Evolutionary conservation across 345 rosid genomes (phyloP), one percentile per base, ranked within the genome.

Genomic region (Populus alba): DNA sequence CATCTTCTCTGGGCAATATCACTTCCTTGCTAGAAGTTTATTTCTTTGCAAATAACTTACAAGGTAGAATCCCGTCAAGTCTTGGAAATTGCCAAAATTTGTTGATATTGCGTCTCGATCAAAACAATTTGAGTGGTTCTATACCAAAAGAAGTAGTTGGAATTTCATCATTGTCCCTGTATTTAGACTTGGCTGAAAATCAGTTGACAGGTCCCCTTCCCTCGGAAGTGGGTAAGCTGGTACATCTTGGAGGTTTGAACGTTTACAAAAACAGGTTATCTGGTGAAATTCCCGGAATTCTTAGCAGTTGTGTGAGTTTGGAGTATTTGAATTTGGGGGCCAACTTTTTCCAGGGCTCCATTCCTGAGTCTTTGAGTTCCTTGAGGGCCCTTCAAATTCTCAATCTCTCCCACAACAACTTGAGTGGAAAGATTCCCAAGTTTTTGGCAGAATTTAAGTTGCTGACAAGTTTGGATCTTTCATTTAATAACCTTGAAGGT

Each of bases 381-480:
- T 57, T 79, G 62, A 73, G 62, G 68, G 78, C 57, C 3, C 33
- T 79, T n/a, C 47, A 68, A 25, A 2, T 2, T 53, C 27, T 74
- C 17, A 18, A 79, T n/a, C 68, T 79, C n/a, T 79, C 81, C 0
- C 49, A 63, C 18, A 79, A 79, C 45, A 73, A 67, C 23, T 29
- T 79, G 29, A 38, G 70, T 22, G 82, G 82, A 47, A 6, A 59
- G 3, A 59, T 79, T 59, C 74, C 82, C 1, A 31, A 22, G 10
- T 49, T 16, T 20, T n/a, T 79, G 15, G 69, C 22, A 27, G 29
- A 59, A 6, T 39, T 74, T 7, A 3, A 13, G 41, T 66, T 72
- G 29, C 10, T 79, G 73, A 22, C 47, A 4, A n/a, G 18, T 16
- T 29, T 79, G 15, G 66, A 79, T 57, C 43, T 79, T 7, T 79